Evolutionary conservation across 2,329 filamentous ascomycete genomes (phyloP).

Genomic region (Acarospora socialis): DNA sequence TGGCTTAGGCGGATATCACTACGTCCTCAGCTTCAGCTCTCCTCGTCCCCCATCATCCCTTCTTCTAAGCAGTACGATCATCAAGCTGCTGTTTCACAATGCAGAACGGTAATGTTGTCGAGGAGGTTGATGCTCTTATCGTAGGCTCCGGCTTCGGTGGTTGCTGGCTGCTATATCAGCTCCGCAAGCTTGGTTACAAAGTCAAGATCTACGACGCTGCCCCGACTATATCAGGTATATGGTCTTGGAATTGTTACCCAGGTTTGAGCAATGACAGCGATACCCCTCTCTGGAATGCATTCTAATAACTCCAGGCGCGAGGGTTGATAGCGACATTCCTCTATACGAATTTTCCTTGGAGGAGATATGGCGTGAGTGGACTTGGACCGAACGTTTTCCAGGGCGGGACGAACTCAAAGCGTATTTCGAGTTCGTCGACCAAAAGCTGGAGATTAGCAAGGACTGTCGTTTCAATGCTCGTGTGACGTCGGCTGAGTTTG

Average conservation of each 20-base stretch:
- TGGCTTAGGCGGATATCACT: no score
- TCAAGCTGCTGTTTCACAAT: no score
- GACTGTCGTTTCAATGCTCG: constrained; percentile 32
- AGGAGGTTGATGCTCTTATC: constrained; percentile 32
- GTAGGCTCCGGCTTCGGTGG: constrained; percentile 34
- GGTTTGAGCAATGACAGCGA: constrained; percentile 24
- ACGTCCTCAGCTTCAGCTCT: no score
- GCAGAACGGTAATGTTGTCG: no score
- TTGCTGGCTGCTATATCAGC: constrained; percentile 37
- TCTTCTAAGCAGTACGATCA: no score
- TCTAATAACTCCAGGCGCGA: constrained; percentile 38
- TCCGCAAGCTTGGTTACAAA: constrained; percentile 36
- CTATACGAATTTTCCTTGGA: constrained; percentile 41
- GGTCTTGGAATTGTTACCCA: constrained; percentile 29
- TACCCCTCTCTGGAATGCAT: no score
- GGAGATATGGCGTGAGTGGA: constrained; percentile 32
- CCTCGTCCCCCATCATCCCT: no score
- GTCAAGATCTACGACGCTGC: constrained; percentile 40
- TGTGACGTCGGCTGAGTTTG: constrained; percentile 29
- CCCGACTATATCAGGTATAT: constrained; percentile 37
- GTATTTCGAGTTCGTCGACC: constrained; percentile 36
- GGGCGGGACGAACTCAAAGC: constrained; percentile 26
- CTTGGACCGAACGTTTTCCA: constrained; percentile 30
- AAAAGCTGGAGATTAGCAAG: constrained; percentile 29
- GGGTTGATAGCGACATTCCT: constrained; percentile 40